Base-by-base conservation (phyloP, 495 filamentous ascomycete genomes). In the Astrothelium macrocarpum region DNA sequence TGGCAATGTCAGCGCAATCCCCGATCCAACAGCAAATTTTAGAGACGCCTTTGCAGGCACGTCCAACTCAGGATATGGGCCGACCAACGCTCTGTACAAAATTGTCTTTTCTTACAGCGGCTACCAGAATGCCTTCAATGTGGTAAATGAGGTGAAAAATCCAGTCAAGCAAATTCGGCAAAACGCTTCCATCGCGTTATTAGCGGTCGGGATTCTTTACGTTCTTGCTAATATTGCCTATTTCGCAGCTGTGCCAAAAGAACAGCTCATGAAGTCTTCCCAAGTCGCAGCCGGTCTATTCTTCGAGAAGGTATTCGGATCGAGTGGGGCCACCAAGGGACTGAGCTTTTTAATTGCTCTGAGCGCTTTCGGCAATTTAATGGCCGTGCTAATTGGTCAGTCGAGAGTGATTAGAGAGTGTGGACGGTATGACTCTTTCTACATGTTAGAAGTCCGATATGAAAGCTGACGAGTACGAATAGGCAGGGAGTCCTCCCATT, bases 401-500 rank as follows among this genome's bases (percentile, higher is more conserved):
- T 86, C 83, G 14, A 75, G 84, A 23, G 63, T 87, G 60, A 80
- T 85, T 59, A 76, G 85, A 16, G 85, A 88, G 66, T 83, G 81
- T 68, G 85, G 85, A 18, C 70, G 78, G 74, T 79, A 62, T 62
- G 69, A 60, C 12, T 25, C 23, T n/a, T 26, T 42, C 53, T 10
- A 31, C 18, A 20, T 49, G 4, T 16, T n/a, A 34, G 1, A 9
- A 60, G 2, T 16, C 2, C 42, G 20, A 16, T 9, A 32, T 56
- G 12, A 16, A 3, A 3, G 25, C 4, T 56, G 49, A 32, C 18
- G 32, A 23, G 23, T 56, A 7, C 10, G 28, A 43, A 53, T 28
- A 84, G 84, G 61, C 85, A 89, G 78, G 86, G 86, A 31, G 81
- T 86, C 2, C 79, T 87, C 4, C 86, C 86, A 0, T 87, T 75